phyloP scores from a whole-genome alignment of 2,329 filamentous ascomycete species.

The Alternaria postmessia region DNA sequence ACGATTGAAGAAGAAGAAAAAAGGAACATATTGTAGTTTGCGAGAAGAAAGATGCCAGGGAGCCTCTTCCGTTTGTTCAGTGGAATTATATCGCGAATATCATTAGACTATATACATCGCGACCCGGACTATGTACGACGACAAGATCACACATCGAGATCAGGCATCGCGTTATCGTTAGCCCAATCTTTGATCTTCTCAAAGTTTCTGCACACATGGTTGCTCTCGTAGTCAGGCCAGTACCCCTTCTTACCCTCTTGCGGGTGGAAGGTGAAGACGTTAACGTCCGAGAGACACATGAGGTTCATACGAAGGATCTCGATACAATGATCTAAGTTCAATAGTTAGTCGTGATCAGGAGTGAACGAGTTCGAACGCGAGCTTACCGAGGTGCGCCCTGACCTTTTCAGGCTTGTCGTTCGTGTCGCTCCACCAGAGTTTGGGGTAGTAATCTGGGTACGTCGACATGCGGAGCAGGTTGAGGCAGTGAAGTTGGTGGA shows the following conservation, averaged over 20 bases:
- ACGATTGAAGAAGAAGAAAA: background rate
- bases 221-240: conserved; percentile 43
- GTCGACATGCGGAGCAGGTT: conserved; percentile 47
- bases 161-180: conserved; percentile 42
- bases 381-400: conserved; percentile 36
- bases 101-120: background rate
- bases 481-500: conserved; percentile 59
- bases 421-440: conserved; percentile 37
- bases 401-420: conserved; percentile 42
- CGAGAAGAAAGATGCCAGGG: background rate
- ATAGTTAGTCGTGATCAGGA: background rate
- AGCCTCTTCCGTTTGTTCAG: background rate
- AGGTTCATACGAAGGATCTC: conserved; percentile 49
- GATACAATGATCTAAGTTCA: conserved; percentile 43
- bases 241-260: conserved; percentile 32
- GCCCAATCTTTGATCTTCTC: conserved; percentile 47
- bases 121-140: background rate
- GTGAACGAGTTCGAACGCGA: background rate
- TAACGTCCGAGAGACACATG: conserved; percentile 47
- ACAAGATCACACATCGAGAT: conserved; percentile 27
- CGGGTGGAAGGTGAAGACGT: conserved; percentile 46
- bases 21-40: background rate
- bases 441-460: conserved; percentile 44
- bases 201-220: conserved; percentile 47
- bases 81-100: background rate